These are phyloP conservation scores for Tricholoma sp. DNA, from an alignment of 768 basidiomycete genomes.

Conservation along the genomic window DNA sequence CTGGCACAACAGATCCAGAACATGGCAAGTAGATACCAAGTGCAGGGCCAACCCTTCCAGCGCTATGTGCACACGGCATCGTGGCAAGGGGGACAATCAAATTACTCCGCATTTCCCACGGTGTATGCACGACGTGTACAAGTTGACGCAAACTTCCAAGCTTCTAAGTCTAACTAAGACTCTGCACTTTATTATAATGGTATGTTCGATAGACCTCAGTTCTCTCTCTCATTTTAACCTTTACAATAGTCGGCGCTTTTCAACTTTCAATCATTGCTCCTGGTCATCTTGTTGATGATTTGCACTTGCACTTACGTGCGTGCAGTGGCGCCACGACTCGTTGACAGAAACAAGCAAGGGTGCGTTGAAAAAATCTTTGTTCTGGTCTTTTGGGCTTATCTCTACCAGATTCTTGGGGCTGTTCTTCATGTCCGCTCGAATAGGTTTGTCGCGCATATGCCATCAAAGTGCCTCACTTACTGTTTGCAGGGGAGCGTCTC, in stretches of 20 bases:
- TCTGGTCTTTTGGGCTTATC: background rate
- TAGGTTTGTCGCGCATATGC: conserved; percentile 54
- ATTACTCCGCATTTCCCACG: no score
- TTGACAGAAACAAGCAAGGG: conserved; percentile 96
- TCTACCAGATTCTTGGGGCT: conserved; percentile 74
- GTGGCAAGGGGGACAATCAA: no score
- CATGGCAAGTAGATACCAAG: no score
- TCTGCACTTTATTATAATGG: conserved; percentile 9
- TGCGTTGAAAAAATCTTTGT: conserved; percentile 31
- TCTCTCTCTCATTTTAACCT: background rate
- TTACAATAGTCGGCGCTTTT: conserved; percentile 77
- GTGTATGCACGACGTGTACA: background rate
- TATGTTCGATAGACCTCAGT: background rate
- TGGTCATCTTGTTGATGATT: conserved; percentile 88
- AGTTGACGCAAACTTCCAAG: no score
- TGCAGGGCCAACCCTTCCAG: no score
- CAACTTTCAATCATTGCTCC: conserved; percentile 94
- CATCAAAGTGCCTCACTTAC: background rate
- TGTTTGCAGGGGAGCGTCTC: conserved; percentile 73
- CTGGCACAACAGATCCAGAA: no score
- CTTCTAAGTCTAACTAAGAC: background rate
- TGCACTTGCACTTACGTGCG: conserved; percentile 98
- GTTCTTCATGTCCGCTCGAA: conserved; percentile 93
- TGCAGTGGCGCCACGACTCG: conserved; percentile 79
- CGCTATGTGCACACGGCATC: no score